Conservation (phyloP, 2,329 filamentous ascomycete genomes). For the Ilyonectria destructans region DNA sequence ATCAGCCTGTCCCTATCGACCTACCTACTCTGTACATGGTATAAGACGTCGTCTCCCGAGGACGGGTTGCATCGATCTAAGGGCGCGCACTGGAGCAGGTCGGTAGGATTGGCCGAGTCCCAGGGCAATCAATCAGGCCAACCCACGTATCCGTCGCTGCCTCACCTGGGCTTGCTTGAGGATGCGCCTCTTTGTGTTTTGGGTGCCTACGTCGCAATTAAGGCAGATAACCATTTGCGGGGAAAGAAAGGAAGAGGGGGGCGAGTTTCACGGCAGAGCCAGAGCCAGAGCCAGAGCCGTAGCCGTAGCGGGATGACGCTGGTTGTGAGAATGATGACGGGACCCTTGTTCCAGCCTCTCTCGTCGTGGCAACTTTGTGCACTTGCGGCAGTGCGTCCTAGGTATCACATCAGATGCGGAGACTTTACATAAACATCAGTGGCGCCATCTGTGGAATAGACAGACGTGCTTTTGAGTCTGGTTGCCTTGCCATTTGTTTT, state of each 20-base stretch:
- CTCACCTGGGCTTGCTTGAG: not conserved
- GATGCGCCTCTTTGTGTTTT: not conserved
- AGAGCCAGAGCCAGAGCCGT: no score
- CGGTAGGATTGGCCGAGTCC: not conserved
- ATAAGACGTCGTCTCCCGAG: conserved; percentile 13
- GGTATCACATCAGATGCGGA: not conserved
- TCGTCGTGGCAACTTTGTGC: not conserved
- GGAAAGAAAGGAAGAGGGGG: not conserved
- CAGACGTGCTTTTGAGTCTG: conserved; percentile 2
- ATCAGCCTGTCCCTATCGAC: not conserved
- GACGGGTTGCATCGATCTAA: conserved; percentile 24
- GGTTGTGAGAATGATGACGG: conserved; percentile 9
- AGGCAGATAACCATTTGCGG: conserved; percentile 1
- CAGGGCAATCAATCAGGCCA: conserved; percentile 26
- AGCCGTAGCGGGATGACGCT: conserved; percentile 1
- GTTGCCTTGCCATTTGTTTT: not conserved
- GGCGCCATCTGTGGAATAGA: not conserved
- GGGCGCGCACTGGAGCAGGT: not conserved
- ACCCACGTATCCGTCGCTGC: conserved; percentile 28
- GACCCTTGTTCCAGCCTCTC: not conserved
- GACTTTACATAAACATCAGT: conserved; percentile 1
- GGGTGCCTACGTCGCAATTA: not conserved
- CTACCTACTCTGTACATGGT: conserved; percentile 5
- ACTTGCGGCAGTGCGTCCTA: not conserved
- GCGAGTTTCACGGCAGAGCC: conserved; percentile 3